Evolutionary conservation across 2,329 filamentous ascomycete genomes (phyloP).

Genomic region (Ceratocystis destructans): DNA sequence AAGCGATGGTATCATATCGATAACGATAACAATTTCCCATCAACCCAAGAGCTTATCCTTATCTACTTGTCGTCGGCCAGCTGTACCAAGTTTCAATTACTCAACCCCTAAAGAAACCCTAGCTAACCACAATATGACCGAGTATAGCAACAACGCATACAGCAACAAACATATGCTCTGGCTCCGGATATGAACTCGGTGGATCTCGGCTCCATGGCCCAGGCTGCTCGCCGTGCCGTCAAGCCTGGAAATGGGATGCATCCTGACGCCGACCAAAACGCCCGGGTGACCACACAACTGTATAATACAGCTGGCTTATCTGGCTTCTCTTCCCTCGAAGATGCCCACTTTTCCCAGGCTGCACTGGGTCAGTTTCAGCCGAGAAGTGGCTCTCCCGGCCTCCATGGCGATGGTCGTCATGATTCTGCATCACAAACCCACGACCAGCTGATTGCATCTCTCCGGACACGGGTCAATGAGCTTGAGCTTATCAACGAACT

Average conservation of each 20-base stretch:
- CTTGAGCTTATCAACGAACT: slow-evolving; percentile 87
- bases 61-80: background rate
- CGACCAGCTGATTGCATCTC: slow-evolving; percentile 61
- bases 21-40: slow-evolving; percentile 13
- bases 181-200: slow-evolving; percentile 17
- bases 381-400: slow-evolving; percentile 38
- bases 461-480: slow-evolving; percentile 93
- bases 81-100: background rate
- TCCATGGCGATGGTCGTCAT: slow-evolving; percentile 47
- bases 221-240: slow-evolving; percentile 15
- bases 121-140: background rate
- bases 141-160: slow-evolving; percentile 17
- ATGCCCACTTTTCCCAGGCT: slow-evolving; percentile 51
- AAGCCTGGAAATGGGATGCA: slow-evolving; percentile 12
- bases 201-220: slow-evolving; percentile 16
- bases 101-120: background rate
- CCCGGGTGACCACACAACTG: slow-evolving; percentile 28
- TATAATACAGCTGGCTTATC: slow-evolving; percentile 56
- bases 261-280: slow-evolving; percentile 9
- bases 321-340: slow-evolving; percentile 65
- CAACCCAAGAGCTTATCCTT: slow-evolving; percentile 2
- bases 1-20: slow-evolving; percentile 1
- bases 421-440: slow-evolving; percentile 58
- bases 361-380: slow-evolving; percentile 38
- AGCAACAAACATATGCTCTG: slow-evolving; percentile 16